phyloP scores from a whole-genome alignment of 1,284 basidiomycete genomes.

The Apiotrichum veenhuisii region DNA sequence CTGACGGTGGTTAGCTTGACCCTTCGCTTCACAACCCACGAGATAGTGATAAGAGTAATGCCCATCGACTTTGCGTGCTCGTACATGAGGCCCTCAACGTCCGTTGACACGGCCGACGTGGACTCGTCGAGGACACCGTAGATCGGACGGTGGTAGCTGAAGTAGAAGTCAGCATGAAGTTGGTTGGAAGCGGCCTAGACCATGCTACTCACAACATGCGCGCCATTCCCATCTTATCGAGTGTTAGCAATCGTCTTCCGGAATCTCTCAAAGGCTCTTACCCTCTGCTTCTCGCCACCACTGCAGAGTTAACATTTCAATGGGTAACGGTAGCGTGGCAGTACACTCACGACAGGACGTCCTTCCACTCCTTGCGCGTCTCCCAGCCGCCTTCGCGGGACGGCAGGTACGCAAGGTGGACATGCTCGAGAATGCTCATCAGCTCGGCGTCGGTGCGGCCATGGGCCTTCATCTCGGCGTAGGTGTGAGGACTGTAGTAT shows the following conservation, averaged over 20 bases:
- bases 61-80: constrained; percentile 86
- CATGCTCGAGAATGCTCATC: constrained; percentile 68
- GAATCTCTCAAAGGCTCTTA: constrained; percentile 45
- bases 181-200: no score
- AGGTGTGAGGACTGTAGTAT: constrained; percentile 71
- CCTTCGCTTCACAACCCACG: constrained; percentile 47
- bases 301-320: constrained; percentile 49
- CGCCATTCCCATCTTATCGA: constrained; percentile 61
- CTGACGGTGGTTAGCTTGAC: constrained; percentile 26
- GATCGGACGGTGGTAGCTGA: constrained; percentile 40
- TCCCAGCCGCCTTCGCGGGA: constrained; percentile 83
- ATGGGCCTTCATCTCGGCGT: constrained; percentile 65
- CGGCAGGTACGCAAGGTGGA: constrained; percentile 81
- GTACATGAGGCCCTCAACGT: constrained; percentile 95
- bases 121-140: constrained; percentile 64
- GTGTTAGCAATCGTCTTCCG: neutral
- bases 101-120: constrained; percentile 92
- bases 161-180: neutral
- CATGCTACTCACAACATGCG: constrained; percentile 40
- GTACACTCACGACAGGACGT: constrained; percentile 59
- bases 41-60: constrained; percentile 90
- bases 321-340: neutral
- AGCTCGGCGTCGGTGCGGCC: constrained; percentile 67
- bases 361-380: constrained; percentile 92
- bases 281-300: constrained; percentile 92